Evolutionary conservation across 306 rosid genomes (phyloP), one percentile per base, ranked within the genome.

Genomic region (Cucurbita pepo): DNA sequence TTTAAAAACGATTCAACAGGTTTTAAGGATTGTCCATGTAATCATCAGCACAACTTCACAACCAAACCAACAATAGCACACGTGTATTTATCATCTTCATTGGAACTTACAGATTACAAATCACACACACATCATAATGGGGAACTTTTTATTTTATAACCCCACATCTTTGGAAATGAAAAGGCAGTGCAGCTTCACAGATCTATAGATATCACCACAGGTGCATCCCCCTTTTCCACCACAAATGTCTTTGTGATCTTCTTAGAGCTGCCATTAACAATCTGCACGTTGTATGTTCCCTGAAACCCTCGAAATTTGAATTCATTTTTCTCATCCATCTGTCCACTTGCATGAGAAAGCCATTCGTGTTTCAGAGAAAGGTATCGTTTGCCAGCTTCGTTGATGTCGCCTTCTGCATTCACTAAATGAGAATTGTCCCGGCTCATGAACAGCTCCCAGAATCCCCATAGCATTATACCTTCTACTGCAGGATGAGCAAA

Each of bases 361-460:
- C 96, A 91, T 84, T 91, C 99, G 60, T 84, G 78, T 78, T 86
- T 89, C 56, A 95, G 88, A 69, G 72, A 75, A 69, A 91, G 72
- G 78, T 72, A 88, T 19, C 95, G 84, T 57, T 81, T 84, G 6
- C 96, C 97, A 25, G 99, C 96, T 83, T 86, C 89, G 6, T 95
- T 91, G 19, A 95, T 6, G 2, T 86, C 97, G 6, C 99, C 99
- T 80, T 94, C 97, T 21, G 97, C 92, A 73, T 88, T 74, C 76
- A 89, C 95, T 62, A 95, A 80, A 76, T 91, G 96, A 0, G 96
- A 78, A 64, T 88, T 82, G 10, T 85, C 81, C 56, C 99, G 53
- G 66, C 96, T 84, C 97, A 91, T 89, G 57, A 91, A 89, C 75
- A 95, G 61, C 78, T 95, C 95, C 99, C 99, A 89, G 52, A 89